Base-by-base conservation (phyloP, 2,329 filamentous ascomycete species). In the Curvularia hawaiiensis region DNA sequence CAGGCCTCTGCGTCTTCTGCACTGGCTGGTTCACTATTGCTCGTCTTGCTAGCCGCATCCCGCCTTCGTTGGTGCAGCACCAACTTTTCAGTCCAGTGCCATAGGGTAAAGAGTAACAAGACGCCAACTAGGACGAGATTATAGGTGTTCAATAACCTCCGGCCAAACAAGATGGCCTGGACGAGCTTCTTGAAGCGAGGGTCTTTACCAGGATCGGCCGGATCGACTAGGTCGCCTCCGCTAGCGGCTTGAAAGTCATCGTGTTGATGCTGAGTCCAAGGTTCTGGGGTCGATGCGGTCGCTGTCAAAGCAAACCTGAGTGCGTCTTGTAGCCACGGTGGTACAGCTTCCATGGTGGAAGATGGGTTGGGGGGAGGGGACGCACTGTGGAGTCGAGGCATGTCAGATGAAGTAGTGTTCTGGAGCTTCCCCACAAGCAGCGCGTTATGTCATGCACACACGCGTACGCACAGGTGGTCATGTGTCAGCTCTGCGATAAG, bases 121-220 rank as follows among this genome's bases (percentile, higher is more conserved):
- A 80, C 60, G 2, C 59, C 72, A 3, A 79, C 26, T 22, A 80
- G 56, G 2, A 76, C 75, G 2, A 72, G 39, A 52, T 81, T 79
- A 50, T 80, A 81, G 0, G 71, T 76, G 10, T 70, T 50, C 16
- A 79, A 54, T 20, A 80, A 73, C 40, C 65, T 65, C 52, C 77
- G 63, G 4, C 75, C 74, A 60, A 74, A 80, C 31, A 75, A 45
- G n/a, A 79, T 71, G 11, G 68, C 74, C 39, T 76, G 71, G 11
- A 77, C 70, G 7, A 77, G 61, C 52, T 71, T 72, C 44, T 67
- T 61, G 50, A 77, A 75, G 26, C 73, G 61, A 6, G 74, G 75
- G 54, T 77, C 73, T 48, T 71, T 71, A 6, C 71, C 71, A 16
- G 73, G 72, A 44, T 76, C 70, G n/a, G 70, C 58, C 18, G 69